Percentiles rank a stretch among this genome's conserved stretches.
phyloP scores from a whole-genome alignment of 2,329 filamentous ascomycete species.

The Sphaerostilbella broomeana region DNA sequence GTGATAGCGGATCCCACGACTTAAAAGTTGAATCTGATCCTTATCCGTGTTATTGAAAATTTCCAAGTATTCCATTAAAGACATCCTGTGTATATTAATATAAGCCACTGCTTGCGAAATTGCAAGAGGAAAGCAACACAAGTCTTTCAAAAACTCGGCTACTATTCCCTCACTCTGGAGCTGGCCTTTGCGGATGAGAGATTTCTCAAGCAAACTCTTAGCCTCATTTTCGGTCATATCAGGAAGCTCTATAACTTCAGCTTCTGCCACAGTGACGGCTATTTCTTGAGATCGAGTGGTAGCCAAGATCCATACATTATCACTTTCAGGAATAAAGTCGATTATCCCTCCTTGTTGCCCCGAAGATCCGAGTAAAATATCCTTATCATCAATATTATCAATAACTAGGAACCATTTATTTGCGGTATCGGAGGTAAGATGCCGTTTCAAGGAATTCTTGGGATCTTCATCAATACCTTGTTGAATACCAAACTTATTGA shows the following conservation, averaged over 20 bases:
- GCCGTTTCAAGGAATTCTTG: slow-evolving; percentile 49
- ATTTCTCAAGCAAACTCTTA: slow-evolving; percentile 20
- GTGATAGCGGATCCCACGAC: slow-evolving; percentile 27
- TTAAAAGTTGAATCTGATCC: slow-evolving; percentile 24
- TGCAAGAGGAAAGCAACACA: slow-evolving; percentile 34
- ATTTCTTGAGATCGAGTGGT: slow-evolving; percentile 28
- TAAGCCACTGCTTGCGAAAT: slow-evolving; percentile 34
- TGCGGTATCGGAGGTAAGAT: slow-evolving; percentile 17
- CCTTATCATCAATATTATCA: slow-evolving; percentile 33
- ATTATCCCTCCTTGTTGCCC: slow-evolving; percentile 17
- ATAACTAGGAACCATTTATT: slow-evolving; percentile 19
- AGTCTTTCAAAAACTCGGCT: slow-evolving; percentile 23
- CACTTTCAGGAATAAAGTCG: slow-evolving; percentile 24
- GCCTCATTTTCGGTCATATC: slow-evolving; percentile 26
- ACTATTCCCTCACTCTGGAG: background rate
- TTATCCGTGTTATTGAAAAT: slow-evolving; percentile 23
- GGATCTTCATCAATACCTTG: slow-evolving; percentile 47
- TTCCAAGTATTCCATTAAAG: slow-evolving; percentile 23
- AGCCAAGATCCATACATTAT: slow-evolving; percentile 26
- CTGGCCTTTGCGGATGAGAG: slow-evolving; percentile 12
- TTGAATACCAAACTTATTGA: slow-evolving; percentile 25
- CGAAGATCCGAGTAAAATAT: slow-evolving; percentile 17
- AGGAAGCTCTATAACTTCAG: slow-evolving; percentile 21
- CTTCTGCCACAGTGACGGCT: slow-evolving; percentile 20
- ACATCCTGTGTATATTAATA: slow-evolving; percentile 23